These are phyloP conservation scores for Aspergillus coremiiformis DNA, from an alignment of 495 filamentous ascomycete species.

Conservation along the genomic window DNA sequence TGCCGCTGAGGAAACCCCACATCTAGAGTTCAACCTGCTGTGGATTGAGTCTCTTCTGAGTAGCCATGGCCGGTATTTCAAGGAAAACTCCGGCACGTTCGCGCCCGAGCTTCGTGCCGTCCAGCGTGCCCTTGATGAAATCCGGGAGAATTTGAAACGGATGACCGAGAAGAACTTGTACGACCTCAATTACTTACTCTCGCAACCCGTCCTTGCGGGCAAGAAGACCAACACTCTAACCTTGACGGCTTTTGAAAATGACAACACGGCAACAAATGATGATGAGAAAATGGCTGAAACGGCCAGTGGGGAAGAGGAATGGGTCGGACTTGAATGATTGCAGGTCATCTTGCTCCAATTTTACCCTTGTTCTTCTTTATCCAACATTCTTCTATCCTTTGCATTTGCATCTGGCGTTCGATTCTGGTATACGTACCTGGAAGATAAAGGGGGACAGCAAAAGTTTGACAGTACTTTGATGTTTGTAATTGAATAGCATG, in stretches of 20 bases:
- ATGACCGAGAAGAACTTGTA: slow-evolving; percentile 83
- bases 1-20: slow-evolving; percentile 81
- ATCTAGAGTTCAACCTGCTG: slow-evolving; percentile 85
- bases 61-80: slow-evolving; percentile 73
- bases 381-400: slow-evolving; percentile 16
- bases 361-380: slow-evolving; percentile 17
- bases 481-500: neutral
- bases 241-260: slow-evolving; percentile 25
- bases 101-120: slow-evolving; percentile 76
- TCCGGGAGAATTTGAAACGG: slow-evolving; percentile 64
- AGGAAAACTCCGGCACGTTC: slow-evolving; percentile 65
- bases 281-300: slow-evolving; percentile 9
- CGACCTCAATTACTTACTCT: slow-evolving; percentile 72
- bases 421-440: slow-evolving; percentile 30
- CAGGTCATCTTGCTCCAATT: slow-evolving; percentile 14
- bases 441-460: slow-evolving; percentile 17
- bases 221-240: slow-evolving; percentile 26
- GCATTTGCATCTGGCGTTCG: slow-evolving; percentile 42
- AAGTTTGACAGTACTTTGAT: slow-evolving; percentile 14
- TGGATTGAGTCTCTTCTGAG: slow-evolving; percentile 86
- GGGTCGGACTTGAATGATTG: slow-evolving; percentile 37
- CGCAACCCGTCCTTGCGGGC: slow-evolving; percentile 32
- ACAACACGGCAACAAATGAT: slow-evolving; percentile 30
- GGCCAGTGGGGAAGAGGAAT: slow-evolving; percentile 31
- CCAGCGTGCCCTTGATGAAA: slow-evolving; percentile 65